Base-by-base conservation (phyloP, 768 basidiomycete species). In the Calocybe gangraenosa region DNA sequence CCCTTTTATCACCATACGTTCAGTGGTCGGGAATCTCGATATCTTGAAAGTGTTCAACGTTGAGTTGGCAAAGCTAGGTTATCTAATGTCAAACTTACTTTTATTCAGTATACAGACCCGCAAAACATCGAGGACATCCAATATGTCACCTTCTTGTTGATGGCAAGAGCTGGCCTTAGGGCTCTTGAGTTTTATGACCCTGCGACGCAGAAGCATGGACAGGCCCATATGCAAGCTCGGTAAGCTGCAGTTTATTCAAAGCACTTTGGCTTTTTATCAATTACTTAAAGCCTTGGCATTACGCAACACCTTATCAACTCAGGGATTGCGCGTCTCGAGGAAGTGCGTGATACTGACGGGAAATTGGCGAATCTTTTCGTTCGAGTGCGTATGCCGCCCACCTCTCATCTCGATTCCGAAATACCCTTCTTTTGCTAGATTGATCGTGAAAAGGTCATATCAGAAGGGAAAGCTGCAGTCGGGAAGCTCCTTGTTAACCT, bases 171-270 rank as follows among this genome's bases (percentile, higher is more conserved):
- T 32, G 92, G 86, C 49, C 62, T 92, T 28, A 75, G 84, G 28
- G 89, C 81, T 3, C 71, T 93, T 30, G 88, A 92, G 61, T 91
- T 72, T 59, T 94, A 87, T 55, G 87, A 94, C 56, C 90, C 90
- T 19, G 69, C 66, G 20, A 87, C 81, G 11, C 68, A 81, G 64
- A 91, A 90, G 62, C 91, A 92, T 55, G 87, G 90, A 14, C 88
- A 92, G 58, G 89, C 88, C 13, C 88, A 91, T 58, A 92, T 91
- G 90, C 87, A 92, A 64, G 89, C 88, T 36, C 79, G 88, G 87
- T 87, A 61, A 37, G 76, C 50, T 5, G 18, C 6, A 3, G 19
- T 19, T 11, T 21, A 37, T 1, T n/a, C n/a, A n/a, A n/a, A n/a
- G n/a, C n/a, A n/a, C n/a, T n/a, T n/a, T n/a, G n/a, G n/a, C n/a